Evolutionary conservation across 768 basidiomycete species (phyloP).

Genomic region (Mycena vitilis): DNA sequence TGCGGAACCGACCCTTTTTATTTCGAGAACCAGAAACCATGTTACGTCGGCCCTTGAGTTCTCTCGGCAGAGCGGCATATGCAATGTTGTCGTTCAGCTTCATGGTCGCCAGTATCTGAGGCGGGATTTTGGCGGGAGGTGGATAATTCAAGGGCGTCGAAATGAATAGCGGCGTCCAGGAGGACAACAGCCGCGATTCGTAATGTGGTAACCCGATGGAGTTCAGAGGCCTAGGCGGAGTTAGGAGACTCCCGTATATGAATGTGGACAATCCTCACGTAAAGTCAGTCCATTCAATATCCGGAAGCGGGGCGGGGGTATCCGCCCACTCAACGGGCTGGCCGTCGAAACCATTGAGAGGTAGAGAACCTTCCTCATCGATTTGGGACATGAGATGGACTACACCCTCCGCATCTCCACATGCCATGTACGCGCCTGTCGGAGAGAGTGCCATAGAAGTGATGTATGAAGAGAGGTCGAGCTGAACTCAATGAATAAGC

Average conservation of each 20-base stretch:
- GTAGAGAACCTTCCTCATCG: slow-evolving; percentile 68
- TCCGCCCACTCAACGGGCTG: slow-evolving; percentile 90
- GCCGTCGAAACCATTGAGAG: slow-evolving; percentile 93
- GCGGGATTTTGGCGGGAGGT: slow-evolving; percentile 82
- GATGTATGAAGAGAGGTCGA: slow-evolving; percentile 80
- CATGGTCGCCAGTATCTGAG: slow-evolving; percentile 80
- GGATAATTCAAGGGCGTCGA: slow-evolving; percentile 63
- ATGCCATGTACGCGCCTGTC: slow-evolving; percentile 91
- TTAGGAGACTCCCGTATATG: background rate
- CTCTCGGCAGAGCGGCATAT: slow-evolving; percentile 89
- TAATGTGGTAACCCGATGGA: slow-evolving; percentile 91
- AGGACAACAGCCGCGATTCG: slow-evolving; percentile 77
- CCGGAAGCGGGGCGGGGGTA: slow-evolving; percentile 70
- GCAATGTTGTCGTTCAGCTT: slow-evolving; percentile 91
- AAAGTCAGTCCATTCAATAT: slow-evolving; percentile 83
- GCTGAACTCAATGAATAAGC: slow-evolving; percentile 49
- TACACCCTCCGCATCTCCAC: slow-evolving; percentile 88
- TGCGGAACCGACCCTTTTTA: slow-evolving; percentile 82
- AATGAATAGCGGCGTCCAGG: slow-evolving; percentile 63
- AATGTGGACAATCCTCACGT: slow-evolving; percentile 65
- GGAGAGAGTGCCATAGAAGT: slow-evolving; percentile 86
- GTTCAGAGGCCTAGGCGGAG: slow-evolving; percentile 78
- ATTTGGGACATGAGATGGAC: slow-evolving; percentile 86
- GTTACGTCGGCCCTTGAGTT: slow-evolving; percentile 87
- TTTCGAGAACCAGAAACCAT: slow-evolving; percentile 69